Base-by-base conservation (phyloP, 176 grass and related monocot genomes). In the Dactylis glomerata region DNA sequence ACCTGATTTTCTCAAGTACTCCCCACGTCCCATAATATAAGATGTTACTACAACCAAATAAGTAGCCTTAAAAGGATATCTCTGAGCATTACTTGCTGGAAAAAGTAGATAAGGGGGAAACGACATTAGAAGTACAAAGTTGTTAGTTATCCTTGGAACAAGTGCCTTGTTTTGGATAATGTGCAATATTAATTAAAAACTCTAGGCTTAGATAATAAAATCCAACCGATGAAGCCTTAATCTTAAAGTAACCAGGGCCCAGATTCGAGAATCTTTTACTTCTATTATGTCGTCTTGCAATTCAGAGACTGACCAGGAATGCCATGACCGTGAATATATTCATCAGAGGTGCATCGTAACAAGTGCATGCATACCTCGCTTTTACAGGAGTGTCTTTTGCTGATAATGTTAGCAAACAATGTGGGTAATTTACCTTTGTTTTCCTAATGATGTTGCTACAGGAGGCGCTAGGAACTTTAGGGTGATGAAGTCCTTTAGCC, bases 401-500 rank as follows among this genome's bases (percentile, higher is more conserved):
- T 31, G 16, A 32, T 75, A 77, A 85, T 51, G 57, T 28, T 38
- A 91, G 17, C 68, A 63, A 70, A 20, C 59, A 77, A 83, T 86
- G 61, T 81, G 40, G 37, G 32, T 85, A 37, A 80, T 57, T 26
- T 51, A 19, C 22, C 31, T 66, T 26, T 26, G 20, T 73, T 73
- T 74, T 73, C 8, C 45, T 55, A 52, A 64, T 85, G 33, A 31
- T 75, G 24, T 57, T 85, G 13, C 38, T 66, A 77, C 91, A 96
- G 91, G 89, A 79, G 97, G 93, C 7, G 87, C 87, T 63, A 99
- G 93, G 88, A 93, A 71, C 77, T 92, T 94, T 85, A 90, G 90
- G 80, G 88, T 82, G 83, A 86, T 91, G 91, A 99, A 99, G 82
- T 92, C 96, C 80, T 92, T 99, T 84, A 90, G 76, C 81, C 89